Percentiles rank a stretch among this genome's conserved stretches.
These are phyloP conservation scores for Brassica juncea DNA, from an alignment of 345 rosid genomes.

Conservation along the genomic window DNA sequence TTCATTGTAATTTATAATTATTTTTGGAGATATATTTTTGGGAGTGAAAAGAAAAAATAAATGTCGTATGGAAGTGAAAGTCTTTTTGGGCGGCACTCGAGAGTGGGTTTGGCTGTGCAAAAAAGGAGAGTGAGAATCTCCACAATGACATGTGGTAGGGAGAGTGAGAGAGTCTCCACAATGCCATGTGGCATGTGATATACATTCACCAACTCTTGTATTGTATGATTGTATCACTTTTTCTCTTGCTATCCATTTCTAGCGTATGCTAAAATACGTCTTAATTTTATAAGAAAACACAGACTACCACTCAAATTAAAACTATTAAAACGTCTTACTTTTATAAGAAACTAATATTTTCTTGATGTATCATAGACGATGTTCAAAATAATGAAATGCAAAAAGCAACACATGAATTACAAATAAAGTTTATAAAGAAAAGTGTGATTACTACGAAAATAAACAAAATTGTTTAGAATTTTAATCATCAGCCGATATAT, in stretches of 20 bases:
- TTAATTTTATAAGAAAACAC: neutral
- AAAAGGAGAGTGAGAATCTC: neutral
- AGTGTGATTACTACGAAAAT: neutral
- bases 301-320: neutral
- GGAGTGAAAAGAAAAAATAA: neutral
- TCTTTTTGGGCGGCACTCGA: slow-evolving; percentile 20
- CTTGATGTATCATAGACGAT: neutral
- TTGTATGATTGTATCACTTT: neutral
- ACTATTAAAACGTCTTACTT: neutral
- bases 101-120: slow-evolving; percentile 29
- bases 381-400: neutral
- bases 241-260: slow-evolving; percentile 23
- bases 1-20: neutral
- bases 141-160: slow-evolving; percentile 21
- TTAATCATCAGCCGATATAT: neutral
- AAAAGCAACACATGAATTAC: neutral
- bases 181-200: neutral
- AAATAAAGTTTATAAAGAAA: neutral
- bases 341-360: neutral
- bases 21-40: neutral
- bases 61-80: slow-evolving; percentile 21
- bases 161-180: neutral
- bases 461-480: neutral
- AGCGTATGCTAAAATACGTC: slow-evolving; percentile 4
- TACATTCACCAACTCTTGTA: neutral